phyloP scores from a whole-genome alignment of 192 early-diverging fungal genomes.

The Coemansia umbellata region DNA sequence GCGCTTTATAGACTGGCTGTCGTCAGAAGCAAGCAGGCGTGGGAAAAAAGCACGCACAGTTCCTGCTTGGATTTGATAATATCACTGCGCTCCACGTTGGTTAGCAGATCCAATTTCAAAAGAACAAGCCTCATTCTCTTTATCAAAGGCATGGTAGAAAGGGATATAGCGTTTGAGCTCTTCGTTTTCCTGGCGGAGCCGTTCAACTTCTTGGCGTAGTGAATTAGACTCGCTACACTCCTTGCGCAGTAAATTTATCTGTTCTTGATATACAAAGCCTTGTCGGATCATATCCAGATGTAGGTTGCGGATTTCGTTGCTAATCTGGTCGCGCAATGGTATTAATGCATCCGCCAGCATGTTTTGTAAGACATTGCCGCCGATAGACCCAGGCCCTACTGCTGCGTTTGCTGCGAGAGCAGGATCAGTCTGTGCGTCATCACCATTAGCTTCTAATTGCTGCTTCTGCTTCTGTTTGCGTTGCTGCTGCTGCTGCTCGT shows the following conservation, averaged over 20 bases:
- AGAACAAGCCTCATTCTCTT: no score
- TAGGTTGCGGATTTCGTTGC: constrained; percentile 45
- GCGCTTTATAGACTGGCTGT: no score
- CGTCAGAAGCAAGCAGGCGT: no score
- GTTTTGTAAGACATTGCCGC: constrained; percentile 40
- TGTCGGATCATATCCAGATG: constrained; percentile 48
- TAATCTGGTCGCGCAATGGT: constrained; percentile 38
- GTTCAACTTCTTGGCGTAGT: constrained; percentile 39
- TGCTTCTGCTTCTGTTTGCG: constrained; percentile 1
- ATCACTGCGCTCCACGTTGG: no score
- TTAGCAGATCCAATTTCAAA: no score
- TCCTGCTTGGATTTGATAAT: no score
- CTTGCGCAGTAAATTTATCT: constrained; percentile 24
- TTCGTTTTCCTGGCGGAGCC: constrained; percentile 42
- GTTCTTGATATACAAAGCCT: constrained; percentile 42
- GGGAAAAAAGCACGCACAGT: no score
- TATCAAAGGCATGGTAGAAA: constrained; percentile 11
- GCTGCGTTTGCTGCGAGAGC: not conserved
- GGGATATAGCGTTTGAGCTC: constrained; percentile 38
- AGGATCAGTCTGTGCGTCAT: not conserved
- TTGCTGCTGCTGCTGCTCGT: not conserved
- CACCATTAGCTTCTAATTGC: not conserved
- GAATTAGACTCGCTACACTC: constrained; percentile 26
- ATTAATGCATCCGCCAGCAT: constrained; percentile 32
- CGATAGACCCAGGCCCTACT: constrained; percentile 11